These are phyloP conservation scores for Rhododendron williamsianum DNA, from an alignment of 148 eudicot genomes.

Conservation along the genomic window DNA sequence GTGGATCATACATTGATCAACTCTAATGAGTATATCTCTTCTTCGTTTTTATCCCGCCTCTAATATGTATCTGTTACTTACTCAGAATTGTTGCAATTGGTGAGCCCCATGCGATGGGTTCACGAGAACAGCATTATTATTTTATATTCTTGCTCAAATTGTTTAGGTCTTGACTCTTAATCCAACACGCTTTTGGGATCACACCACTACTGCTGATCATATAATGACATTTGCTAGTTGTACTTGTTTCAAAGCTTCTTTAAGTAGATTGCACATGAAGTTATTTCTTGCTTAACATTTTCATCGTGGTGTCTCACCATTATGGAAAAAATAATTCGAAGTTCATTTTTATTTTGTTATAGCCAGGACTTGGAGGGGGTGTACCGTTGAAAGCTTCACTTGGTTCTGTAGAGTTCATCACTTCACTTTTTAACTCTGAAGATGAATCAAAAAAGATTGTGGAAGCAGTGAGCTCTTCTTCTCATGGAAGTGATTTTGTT, in stretches of 20 bases:
- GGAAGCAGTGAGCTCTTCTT: conserved; percentile 71
- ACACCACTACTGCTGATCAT: neutral
- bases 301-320: conserved; percentile 3
- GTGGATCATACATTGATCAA: neutral
- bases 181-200: neutral
- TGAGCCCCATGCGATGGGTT: neutral
- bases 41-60: neutral
- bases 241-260: neutral
- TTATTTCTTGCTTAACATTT: neutral
- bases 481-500: conserved; percentile 73
- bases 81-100: neutral
- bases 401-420: conserved; percentile 88
- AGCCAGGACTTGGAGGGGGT: conserved; percentile 84
- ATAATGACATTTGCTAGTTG: neutral
- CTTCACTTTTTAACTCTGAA: conserved; percentile 64
- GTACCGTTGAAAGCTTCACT: conserved; percentile 70
- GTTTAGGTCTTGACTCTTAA: neutral
- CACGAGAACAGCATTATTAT: neutral
- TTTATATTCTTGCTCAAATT: neutral
- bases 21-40: neutral
- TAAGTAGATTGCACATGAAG: neutral
- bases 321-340: conserved; percentile 15
- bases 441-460: conserved; percentile 65
- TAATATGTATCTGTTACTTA: neutral
- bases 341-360: conserved; percentile 23